Conservation (phyloP, 192 early-diverging fungal genomes). For the Podila clonocystis region DNA sequence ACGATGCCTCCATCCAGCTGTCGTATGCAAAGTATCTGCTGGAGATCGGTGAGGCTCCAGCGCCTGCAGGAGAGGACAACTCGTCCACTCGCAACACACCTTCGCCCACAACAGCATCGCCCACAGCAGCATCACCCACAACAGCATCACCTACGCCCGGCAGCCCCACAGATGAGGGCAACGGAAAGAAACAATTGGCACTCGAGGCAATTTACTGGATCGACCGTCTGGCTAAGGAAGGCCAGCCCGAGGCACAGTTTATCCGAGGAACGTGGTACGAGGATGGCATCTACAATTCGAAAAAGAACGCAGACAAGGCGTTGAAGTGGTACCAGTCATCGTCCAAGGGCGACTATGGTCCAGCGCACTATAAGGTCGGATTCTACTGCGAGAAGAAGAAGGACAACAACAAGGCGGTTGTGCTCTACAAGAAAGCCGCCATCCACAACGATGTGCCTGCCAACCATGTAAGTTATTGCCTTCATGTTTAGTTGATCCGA, state of each 20-base stretch:
- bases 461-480: conserved; percentile 60
- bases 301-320: conserved; percentile 72
- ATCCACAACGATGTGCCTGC: conserved; percentile 70
- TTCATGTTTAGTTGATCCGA: background rate
- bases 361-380: conserved; percentile 75
- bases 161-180: conserved; percentile 2
- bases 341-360: conserved; percentile 69
- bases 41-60: conserved; percentile 59
- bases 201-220: conserved; percentile 80
- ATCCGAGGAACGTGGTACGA: conserved; percentile 81
- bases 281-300: conserved; percentile 65
- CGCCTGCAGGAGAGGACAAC: background rate
- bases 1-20: conserved; percentile 76
- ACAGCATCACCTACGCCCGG: conserved; percentile 12
- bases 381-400: conserved; percentile 70
- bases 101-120: conserved; percentile 1
- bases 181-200: conserved; percentile 50
- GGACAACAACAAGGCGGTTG: conserved; percentile 68
- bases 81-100: background rate
- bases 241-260: conserved; percentile 77
- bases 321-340: conserved; percentile 69
- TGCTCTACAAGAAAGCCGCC: conserved; percentile 77
- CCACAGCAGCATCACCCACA: too few species aligned
- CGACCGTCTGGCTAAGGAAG: conserved; percentile 72
- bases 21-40: conserved; percentile 83